Evolutionary conservation across 805 yeast species (phyloP).

Genomic region (Zygosaccharomyces rouxii): DNA sequence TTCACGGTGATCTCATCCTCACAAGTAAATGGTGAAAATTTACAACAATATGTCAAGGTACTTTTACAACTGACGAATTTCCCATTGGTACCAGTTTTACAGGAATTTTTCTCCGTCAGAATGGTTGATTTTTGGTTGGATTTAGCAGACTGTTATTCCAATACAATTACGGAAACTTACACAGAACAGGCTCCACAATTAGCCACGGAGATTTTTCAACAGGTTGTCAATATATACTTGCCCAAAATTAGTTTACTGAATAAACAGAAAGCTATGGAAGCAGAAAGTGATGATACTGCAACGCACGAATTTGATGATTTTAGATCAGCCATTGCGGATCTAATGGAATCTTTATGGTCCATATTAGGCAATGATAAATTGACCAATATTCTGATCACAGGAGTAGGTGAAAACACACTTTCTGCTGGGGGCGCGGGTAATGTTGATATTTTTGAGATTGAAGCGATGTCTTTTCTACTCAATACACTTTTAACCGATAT

Average conservation of each 20-base stretch:
- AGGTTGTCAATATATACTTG: slow-evolving; percentile 63
- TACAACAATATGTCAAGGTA: slow-evolving; percentile 42
- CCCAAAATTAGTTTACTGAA: slow-evolving; percentile 50
- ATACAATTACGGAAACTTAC: slow-evolving; percentile 36
- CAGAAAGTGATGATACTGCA: slow-evolving; percentile 24
- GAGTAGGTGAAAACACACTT: slow-evolving; percentile 22
- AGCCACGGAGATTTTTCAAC: slow-evolving; percentile 41
- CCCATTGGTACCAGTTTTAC: slow-evolving; percentile 53
- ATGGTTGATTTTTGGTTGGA: slow-evolving; percentile 69
- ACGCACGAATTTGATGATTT: slow-evolving; percentile 57
- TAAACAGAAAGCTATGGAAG: slow-evolving; percentile 37
- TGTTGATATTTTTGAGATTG: slow-evolving; percentile 29
- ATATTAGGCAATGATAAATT: slow-evolving; percentile 47
- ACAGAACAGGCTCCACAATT: slow-evolving; percentile 31
- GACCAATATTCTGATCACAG: slow-evolving; percentile 29
- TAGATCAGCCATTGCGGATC: slow-evolving; percentile 71
- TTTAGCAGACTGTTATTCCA: slow-evolving; percentile 49
- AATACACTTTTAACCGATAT: slow-evolving; percentile 27
- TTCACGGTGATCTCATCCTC: slow-evolving; percentile 22
- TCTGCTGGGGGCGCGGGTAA: slow-evolving; percentile 5
- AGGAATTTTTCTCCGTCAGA: slow-evolving; percentile 53
- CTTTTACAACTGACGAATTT: slow-evolving; percentile 51
- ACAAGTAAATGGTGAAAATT: slow-evolving; percentile 9
- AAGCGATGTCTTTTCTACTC: slow-evolving; percentile 32
- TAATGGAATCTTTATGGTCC: slow-evolving; percentile 67